Conservation (phyloP, 306 rosid genomes). For the Astragalus membranaceus region DNA sequence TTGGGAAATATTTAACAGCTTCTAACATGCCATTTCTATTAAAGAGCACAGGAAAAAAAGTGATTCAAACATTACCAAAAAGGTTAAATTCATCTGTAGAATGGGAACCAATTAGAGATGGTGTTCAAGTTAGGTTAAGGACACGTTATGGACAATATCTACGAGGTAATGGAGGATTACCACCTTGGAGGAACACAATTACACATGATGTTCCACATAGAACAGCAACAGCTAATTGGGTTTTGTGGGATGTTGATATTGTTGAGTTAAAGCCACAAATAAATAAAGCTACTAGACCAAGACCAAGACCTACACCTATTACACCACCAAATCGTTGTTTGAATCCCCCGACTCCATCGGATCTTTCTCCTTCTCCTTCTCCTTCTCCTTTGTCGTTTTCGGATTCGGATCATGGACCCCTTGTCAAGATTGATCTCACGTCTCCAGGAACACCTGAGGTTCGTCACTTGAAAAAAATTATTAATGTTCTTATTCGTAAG, state of each 20-base stretch:
- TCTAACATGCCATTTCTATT: constrained; percentile 60
- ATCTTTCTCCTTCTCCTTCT: neutral
- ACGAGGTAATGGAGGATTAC: constrained; percentile 73
- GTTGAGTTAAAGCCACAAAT: constrained; percentile 28
- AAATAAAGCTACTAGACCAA: neutral
- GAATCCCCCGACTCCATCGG: neutral
- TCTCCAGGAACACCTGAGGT: constrained; percentile 39
- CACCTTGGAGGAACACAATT: constrained; percentile 84
- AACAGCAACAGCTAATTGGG: constrained; percentile 57
- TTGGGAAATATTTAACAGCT: constrained; percentile 76
- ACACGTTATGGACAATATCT: constrained; percentile 68
- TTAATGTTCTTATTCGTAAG: neutral
- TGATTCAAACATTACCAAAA: constrained; percentile 51
- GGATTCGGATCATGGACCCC: neutral
- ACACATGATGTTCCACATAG: constrained; percentile 76
- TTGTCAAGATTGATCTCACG: constrained; percentile 31
- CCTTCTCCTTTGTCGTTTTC: neutral
- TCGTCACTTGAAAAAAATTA: neutral
- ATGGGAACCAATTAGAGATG: constrained; percentile 85
- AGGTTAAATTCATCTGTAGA: constrained; percentile 71
- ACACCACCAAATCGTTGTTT: constrained; percentile 5
- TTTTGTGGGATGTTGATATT: constrained; percentile 78
- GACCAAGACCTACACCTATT: constrained; percentile 20
- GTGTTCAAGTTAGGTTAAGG: constrained; percentile 55
- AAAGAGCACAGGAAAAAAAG: constrained; percentile 66